phyloP scores from a whole-genome alignment of 768 basidiomycete genomes.

The Dioszegia crocea region DNA sequence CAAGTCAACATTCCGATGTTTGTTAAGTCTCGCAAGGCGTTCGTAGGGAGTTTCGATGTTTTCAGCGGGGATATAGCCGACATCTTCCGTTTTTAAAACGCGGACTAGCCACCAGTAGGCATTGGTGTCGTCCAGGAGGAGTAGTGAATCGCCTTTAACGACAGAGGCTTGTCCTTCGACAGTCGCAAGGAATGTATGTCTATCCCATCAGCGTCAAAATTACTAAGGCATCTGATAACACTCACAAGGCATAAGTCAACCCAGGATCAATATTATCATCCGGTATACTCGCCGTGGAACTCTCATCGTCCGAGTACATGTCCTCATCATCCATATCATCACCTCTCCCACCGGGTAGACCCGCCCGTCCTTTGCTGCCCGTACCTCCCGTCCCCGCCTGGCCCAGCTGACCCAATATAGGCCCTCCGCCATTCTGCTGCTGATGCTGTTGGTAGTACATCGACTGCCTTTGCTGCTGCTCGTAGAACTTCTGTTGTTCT shows the following conservation, averaged over 20 bases:
- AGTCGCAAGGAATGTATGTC: slow-evolving; percentile 94
- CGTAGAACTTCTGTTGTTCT: slow-evolving; percentile 13
- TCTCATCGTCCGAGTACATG: slow-evolving; percentile 36
- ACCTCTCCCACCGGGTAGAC: slow-evolving; percentile 54
- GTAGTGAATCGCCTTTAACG: slow-evolving; percentile 93
- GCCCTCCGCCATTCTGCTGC: slow-evolving; percentile 14
- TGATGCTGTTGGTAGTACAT: slow-evolving; percentile 39
- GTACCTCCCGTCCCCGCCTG: neutral
- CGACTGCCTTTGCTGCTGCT: slow-evolving; percentile 37
- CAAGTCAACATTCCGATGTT: slow-evolving; percentile 86
- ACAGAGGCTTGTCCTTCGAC: slow-evolving; percentile 98
- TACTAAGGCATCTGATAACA: no score
- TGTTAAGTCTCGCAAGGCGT: slow-evolving; percentile 88
- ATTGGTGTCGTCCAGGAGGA: slow-evolving; percentile 96
- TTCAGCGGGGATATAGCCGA: slow-evolving; percentile 98
- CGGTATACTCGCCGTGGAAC: slow-evolving; percentile 43
- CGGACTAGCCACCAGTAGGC: slow-evolving; percentile 99
- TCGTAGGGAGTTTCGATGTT: slow-evolving; percentile 99
- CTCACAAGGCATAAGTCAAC: slow-evolving; percentile 49
- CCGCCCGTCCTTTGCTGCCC: slow-evolving; percentile 1
- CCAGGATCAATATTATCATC: slow-evolving; percentile 50
- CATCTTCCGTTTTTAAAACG: slow-evolving; percentile 96
- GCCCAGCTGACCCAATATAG: slow-evolving; percentile 3
- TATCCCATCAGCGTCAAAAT: slow-evolving; percentile 52
- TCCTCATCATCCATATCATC: slow-evolving; percentile 35